A percentile compares a stretch with the other conserved stretches of the same genome.
Conservation (phyloP, 2,329 filamentous ascomycete genomes). For the Colletotrichum sp. region DNA sequence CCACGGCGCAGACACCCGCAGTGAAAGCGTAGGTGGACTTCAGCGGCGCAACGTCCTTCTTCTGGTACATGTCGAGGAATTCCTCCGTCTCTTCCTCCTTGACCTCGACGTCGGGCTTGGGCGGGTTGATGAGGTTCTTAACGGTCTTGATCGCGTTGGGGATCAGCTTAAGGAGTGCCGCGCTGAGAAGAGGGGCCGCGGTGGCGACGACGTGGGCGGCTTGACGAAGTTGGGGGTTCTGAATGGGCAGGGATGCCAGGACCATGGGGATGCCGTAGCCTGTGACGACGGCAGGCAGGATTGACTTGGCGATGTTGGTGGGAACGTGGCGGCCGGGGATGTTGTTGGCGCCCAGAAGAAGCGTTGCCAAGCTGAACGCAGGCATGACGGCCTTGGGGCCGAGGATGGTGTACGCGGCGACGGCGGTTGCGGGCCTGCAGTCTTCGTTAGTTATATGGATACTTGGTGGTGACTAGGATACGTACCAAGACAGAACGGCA, state of each 20-base stretch:
- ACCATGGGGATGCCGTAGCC: background rate
- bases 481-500: background rate
- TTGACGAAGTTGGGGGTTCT: background rate
- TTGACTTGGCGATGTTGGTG: background rate
- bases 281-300: background rate
- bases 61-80: background rate
- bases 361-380: background rate
- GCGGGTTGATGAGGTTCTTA: background rate
- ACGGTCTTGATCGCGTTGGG: background rate
- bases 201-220: background rate
- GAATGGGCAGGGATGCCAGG: background rate
- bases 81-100: background rate
- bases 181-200: background rate
- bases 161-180: background rate
- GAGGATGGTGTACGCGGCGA: background rate
- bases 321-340: background rate
- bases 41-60: background rate
- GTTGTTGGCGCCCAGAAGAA: background rate
- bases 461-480: fast-evolving
- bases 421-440: background rate
- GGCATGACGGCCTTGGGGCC: background rate
- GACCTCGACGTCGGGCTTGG: background rate
- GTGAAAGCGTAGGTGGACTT: background rate
- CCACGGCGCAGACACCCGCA: background rate
- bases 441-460: background rate